Base-by-base conservation (phyloP, 306 rosid species). In the Trifolium pratense region DNA sequence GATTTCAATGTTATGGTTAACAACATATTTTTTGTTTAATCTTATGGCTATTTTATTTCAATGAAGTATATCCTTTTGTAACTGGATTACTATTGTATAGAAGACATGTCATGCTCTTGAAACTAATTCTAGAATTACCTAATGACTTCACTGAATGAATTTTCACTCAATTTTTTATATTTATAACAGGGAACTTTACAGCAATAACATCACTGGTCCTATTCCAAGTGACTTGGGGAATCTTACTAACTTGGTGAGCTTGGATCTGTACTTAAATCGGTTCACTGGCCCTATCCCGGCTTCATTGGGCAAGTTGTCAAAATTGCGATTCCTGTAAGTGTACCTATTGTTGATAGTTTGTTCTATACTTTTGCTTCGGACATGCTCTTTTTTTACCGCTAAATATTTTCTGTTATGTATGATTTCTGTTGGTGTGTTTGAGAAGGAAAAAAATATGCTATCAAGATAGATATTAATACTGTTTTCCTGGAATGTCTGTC, bases 201-300 rank as follows among this genome's bases (percentile, higher is more conserved):
- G 97, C 77, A 94, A 94, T 80, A 89, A 94, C 84, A 89, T 94
- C 58, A 91, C 90, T 57, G 99, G 99, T 57, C 84, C 85, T 20
- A 83, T 94, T 86, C 99, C 99, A 16, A 88, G 93, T 67, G 99
- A 94, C 81, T 81, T 94, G 75, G 97, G 99, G 83, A 94, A 94
- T 84, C 96, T 94, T 82, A 94, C 97, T 81, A 94, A 88, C 87
- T 82, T 94, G 89, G 99, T 94, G 91, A 94, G 99, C 97, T 89
- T 94, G 92, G 99, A 94, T 86, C 91, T 94, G 63, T 94, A 91
- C 82, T 80, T 94, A 80, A 94, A 94, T 73, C 79, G 77, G 51
- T 94, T 94, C 80, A 72, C 83, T 5, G 99, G 99, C 85, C 89
- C 87, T 37, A 94, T 94, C 84, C 99, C 99, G 51, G 97, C 80